Percentiles rank a stretch among this genome's conserved stretches.
Conservation (phyloP, 2,329 filamentous ascomycete species). For the Stromatinia cepivora region DNA sequence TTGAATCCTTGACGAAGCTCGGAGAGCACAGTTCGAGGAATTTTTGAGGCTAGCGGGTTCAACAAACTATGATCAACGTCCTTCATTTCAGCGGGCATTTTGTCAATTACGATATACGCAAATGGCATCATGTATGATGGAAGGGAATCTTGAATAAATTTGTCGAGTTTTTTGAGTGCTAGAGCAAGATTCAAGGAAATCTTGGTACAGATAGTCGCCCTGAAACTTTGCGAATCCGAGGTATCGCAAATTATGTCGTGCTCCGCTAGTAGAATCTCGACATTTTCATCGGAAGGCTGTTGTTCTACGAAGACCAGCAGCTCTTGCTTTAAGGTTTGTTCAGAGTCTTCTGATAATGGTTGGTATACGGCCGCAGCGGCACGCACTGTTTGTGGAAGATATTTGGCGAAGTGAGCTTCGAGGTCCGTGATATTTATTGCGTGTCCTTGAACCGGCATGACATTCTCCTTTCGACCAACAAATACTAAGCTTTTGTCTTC, state of each 20-base stretch:
- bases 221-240: conserved; percentile 26
- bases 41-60: conserved; percentile 5
- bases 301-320: conserved; percentile 14
- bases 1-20: conserved; percentile 35
- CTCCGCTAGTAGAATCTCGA: background rate
- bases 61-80: conserved; percentile 41
- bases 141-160: conserved; percentile 46
- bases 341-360: conserved; percentile 11
- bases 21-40: conserved; percentile 22
- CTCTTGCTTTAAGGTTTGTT: conserved; percentile 13
- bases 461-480: conserved; percentile 59
- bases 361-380: conserved; percentile 36
- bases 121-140: conserved; percentile 51
- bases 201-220: conserved; percentile 31
- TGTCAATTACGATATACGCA: conserved; percentile 46
- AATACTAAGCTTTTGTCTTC: conserved; percentile 53
- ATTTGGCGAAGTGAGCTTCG: conserved; percentile 42
- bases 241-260: background rate
- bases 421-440: conserved; percentile 45
- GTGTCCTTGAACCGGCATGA: conserved; percentile 42
- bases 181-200: conserved; percentile 39
- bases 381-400: conserved; percentile 41
- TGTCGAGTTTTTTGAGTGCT: conserved; percentile 46
- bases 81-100: conserved; percentile 38
- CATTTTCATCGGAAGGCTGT: background rate